Conservation (phyloP, 768 basidiomycete species). For the Russula vinacea region DNA sequence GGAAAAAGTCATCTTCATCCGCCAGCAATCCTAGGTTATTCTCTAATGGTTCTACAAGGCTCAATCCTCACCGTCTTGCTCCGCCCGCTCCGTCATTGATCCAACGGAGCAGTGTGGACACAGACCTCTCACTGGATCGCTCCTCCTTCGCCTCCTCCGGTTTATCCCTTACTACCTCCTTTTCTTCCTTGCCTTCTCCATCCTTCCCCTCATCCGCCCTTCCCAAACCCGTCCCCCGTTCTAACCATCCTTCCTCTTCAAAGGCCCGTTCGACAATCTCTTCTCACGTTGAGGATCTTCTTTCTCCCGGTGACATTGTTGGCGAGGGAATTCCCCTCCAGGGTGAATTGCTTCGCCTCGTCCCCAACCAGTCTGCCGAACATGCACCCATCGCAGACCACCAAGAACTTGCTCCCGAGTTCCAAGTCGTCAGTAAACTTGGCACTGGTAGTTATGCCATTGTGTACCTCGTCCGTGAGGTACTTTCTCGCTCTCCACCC, state of each 20-base stretch:
- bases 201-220: constrained; percentile 33
- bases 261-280: constrained; percentile 23
- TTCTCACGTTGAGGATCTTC: constrained; percentile 27
- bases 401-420: constrained; percentile 56
- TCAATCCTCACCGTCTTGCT: constrained; percentile 11
- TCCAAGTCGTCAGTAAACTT: constrained; percentile 81
- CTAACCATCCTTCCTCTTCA: constrained; percentile 26
- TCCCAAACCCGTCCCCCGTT: constrained; percentile 32
- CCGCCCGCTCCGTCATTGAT: constrained; percentile 12
- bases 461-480: constrained; percentile 86
- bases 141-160: constrained; percentile 35
- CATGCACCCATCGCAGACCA: constrained; percentile 39
- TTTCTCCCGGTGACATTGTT: constrained; percentile 29
- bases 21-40: constrained; percentile 24
- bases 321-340: constrained; percentile 34
- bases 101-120: constrained; percentile 31
- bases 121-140: constrained; percentile 35
- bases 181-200: constrained; percentile 39
- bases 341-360: constrained; percentile 61
- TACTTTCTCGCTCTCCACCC: constrained; percentile 42
- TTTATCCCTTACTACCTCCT: constrained; percentile 35
- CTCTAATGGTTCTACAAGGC: constrained; percentile 25
- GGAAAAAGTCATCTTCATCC: constrained; percentile 34
- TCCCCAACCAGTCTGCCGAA: constrained; percentile 45
- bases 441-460: constrained; percentile 92